A percentile compares a stretch with the other conserved stretches of the same genome.
phyloP scores from a whole-genome alignment of 495 filamentous ascomycete genomes.

The Chaetomium fimeti region DNA sequence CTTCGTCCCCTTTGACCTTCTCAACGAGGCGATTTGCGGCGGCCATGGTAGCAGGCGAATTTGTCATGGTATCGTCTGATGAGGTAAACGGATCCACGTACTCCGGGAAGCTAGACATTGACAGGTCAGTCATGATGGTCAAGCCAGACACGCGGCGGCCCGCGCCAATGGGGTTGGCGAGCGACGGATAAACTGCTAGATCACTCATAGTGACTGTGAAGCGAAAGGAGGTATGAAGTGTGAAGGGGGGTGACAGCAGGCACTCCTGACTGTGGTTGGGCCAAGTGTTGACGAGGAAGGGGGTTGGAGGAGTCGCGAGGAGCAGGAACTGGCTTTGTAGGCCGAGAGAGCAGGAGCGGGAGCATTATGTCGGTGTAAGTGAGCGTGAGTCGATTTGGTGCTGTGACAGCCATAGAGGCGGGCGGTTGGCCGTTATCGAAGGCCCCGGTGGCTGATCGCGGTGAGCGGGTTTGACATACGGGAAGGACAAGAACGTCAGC shows the following conservation, averaged over 20 bases:
- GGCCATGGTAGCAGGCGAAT: slow-evolving; percentile 25
- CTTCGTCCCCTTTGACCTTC: slow-evolving; percentile 33
- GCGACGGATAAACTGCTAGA: slow-evolving; percentile 21
- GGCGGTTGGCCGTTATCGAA: slow-evolving; percentile 24
- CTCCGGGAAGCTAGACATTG: slow-evolving; percentile 42
- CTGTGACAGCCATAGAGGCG: slow-evolving; percentile 4
- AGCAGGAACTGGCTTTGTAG: slow-evolving; percentile 7
- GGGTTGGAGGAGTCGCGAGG: neutral
- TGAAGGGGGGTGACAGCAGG: neutral
- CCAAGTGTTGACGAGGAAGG: neutral
- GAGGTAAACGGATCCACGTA: slow-evolving; percentile 42
- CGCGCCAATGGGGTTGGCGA: slow-evolving; percentile 23
- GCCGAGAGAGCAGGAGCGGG: slow-evolving; percentile 6
- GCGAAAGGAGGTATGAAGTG: slow-evolving; percentile 1
- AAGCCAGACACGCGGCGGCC: slow-evolving; percentile 37
- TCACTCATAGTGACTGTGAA: slow-evolving; percentile 27
- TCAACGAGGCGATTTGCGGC: slow-evolving; percentile 40
- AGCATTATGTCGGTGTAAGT: slow-evolving; percentile 16
- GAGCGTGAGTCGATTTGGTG: slow-evolving; percentile 3
- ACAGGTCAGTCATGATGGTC: slow-evolving; percentile 47
- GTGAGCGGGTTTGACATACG: slow-evolving; percentile 23
- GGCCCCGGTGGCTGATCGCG: slow-evolving; percentile 21
- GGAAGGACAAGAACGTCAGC: slow-evolving; percentile 20
- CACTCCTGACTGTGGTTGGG: neutral
- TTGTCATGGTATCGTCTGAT: slow-evolving; percentile 38